Evolutionary conservation across 495 filamentous ascomycete species (phyloP), one percentile per base, ranked within the genome.

Genomic region (Aspergillus asperescens): DNA sequence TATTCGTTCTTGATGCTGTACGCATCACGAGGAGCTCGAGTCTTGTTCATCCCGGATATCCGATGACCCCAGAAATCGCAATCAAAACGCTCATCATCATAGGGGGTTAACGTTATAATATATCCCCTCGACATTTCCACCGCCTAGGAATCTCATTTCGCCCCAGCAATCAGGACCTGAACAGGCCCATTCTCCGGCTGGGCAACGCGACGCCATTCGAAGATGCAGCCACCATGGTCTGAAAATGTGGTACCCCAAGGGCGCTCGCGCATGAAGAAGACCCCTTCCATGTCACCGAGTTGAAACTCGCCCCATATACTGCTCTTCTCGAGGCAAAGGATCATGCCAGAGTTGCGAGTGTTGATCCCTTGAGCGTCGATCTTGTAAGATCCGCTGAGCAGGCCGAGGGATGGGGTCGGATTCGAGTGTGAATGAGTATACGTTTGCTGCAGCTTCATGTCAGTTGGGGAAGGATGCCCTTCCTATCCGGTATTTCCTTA

Each of bases 271-370:
- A 58, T 50, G 18, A 49, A 57, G 18, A 58, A 29, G 39, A 58
- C 19, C 0, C 50, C 55, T 31, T 49, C 28, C 10, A 58, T 29
- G 8, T 28, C 10, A 5, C 38, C 55, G 2, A 58, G 29, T 42
- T 53, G 39, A 29, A 58, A 58, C 15, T 46, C 39, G n/a, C 56
- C 46, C 45, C 50, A 50, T 18, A 58, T 29, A 10, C 46, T 54
- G 18, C 15, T 31, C 0, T 13, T 15, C 4, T 47, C 45, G 7
- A 58, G 32, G 19, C 50, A 42, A 22, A 58, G 31, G 1, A 20
- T 46, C 31, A 58, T 46, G 5, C 45, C 50, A 5, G 56, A 58
- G n/a, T 50, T 42, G 28, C 32, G 19, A 10, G 50, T 50, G 31
- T 50, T 19, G 18, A 40, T 4, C 7, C 4, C 20, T 23, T 24